Base-by-base conservation (phyloP, 371 early-diverging fungal genomes). In the Mortierella sp. region DNA sequence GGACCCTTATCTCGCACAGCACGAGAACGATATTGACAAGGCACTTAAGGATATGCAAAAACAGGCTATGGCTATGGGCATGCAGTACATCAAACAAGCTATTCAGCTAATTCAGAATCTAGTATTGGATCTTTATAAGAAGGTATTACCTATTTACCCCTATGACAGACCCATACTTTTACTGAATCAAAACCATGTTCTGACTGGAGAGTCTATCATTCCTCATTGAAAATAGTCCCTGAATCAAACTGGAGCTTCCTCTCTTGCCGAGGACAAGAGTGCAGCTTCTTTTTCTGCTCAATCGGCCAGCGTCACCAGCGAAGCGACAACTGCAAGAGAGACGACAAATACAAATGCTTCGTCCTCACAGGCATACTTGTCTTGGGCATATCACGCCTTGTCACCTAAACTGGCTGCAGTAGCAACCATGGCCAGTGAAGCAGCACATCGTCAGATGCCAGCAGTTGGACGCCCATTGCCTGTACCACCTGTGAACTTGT, bases 21-120 rank as follows among this genome's bases (percentile, higher is more conserved):
- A 80, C 35, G 81, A 80, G 32, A 24, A 62, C 4, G 81, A 80
- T 39, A 80, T 80, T 28, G 81, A 80, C 67, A 68, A 62, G 58
- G 62, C 81, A 9, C 67, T 80, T 22, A 59, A 69, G 63, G 75
- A 75, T 39, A 61, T 75, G 32, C 62, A 80, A 47, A 80, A 62
- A 14, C 72, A 72, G 35, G 81, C 81, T 5, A 75, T 69, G 70
- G 67, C 66, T 2, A 75, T 72, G 70, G 81, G 81, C 10, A 69
- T 80, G 76, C 65, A 66, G 26, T 80, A 80, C 45, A 26, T 72
- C 67, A 80, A 80, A 40, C 81, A 62, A 12, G 81, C 69, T 20
- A 62, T 80, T 28, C 72, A 75, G 26, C 18, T 66, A 11, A 14
- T 75, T 5, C 81, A 80, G 47, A 72, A 80, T 39, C 45, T 72